phyloP scores from a whole-genome alignment of 2,329 filamentous ascomycete species.

The Chaetomiaceae sp. region DNA sequence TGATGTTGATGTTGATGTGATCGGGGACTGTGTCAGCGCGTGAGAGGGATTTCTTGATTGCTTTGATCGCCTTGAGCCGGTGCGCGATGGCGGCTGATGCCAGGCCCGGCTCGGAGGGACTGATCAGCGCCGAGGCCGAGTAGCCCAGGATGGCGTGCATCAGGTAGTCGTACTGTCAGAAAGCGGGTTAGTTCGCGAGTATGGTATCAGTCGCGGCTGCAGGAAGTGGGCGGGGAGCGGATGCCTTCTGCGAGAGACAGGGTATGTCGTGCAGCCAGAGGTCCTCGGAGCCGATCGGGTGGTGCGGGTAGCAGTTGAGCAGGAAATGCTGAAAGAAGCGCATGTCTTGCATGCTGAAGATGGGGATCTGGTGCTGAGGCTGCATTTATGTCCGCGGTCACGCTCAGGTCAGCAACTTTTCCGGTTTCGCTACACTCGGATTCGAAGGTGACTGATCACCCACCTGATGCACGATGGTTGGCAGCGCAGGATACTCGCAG shows the following conservation, averaged over 20 bases:
- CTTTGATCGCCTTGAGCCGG: slow-evolving; percentile 57
- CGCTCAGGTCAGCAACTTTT: neutral
- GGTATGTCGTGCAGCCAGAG: slow-evolving; percentile 64
- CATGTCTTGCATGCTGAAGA: slow-evolving; percentile 59
- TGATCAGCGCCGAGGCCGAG: slow-evolving; percentile 58
- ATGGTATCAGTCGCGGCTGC: neutral
- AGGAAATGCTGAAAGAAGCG: slow-evolving; percentile 64
- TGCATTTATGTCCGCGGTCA: too few species aligned
- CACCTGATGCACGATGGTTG: slow-evolving; percentile 47
- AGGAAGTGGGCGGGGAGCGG: neutral
- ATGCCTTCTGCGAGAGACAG: slow-evolving; percentile 58
- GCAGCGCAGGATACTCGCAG: slow-evolving; percentile 54
- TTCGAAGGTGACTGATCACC: neutral
- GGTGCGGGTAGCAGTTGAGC: slow-evolving; percentile 54
- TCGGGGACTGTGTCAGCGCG: slow-evolving; percentile 29
- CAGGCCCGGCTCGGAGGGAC: slow-evolving; percentile 42
- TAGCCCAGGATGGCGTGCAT: slow-evolving; percentile 67
- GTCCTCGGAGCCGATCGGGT: slow-evolving; percentile 58
- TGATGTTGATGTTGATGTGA: too few species aligned
- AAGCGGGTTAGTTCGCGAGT: neutral
- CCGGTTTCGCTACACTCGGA: neutral
- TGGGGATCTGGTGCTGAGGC: slow-evolving; percentile 52
- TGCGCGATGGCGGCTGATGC: slow-evolving; percentile 55
- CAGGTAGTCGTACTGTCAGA: slow-evolving; percentile 52
- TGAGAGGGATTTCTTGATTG: slow-evolving; percentile 54